Base-by-base conservation (phyloP, 2,329 filamentous ascomycete species). In the Dichotomopilus funicola region DNA sequence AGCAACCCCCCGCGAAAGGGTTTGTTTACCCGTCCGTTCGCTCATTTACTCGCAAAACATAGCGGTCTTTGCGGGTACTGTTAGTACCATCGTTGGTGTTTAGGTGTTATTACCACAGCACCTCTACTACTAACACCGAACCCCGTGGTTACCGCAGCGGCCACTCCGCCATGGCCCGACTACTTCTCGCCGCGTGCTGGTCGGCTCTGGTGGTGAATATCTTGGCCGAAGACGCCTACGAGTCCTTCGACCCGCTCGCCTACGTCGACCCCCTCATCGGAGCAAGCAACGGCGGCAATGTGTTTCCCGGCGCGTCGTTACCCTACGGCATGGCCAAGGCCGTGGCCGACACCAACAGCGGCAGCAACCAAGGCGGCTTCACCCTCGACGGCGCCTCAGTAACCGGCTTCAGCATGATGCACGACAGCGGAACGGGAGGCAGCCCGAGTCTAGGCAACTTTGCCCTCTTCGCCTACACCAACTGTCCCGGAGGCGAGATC, bases 381-480 rank as follows among this genome's bases (percentile, higher is more conserved):
- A 75, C 78, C 0, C 72, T 80, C 5, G 78, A 82, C 51, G 71
- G 70, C 44, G 68, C 69, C 13, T 69, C 71, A 1, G 74, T 83
- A 38, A 75, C 73, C 4, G 82, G 81, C 11, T 83, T 82, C 67
- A 80, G 77, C 10, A 73, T 77, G 40, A 73, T 83, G 71, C 80
- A 83, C 64, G 81, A 83, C 63, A 80, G 77, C 1, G 80, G 80
- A 1, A 83, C 79, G 0, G 81, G 81, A 27, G 75, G 75, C 6
- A 69, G 71, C 1, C 81, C 86, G 0, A 88, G 83, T 4, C 71
- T 89, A 12, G 87, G 86, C 11, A 89, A 88, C 64, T 90, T 90
- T 52, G 83, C 87, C 0, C 72, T 90, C 1, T 89, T 90, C 60
- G 77, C 86, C 0, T 85, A 88, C 59, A 71, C 78, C 4, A 73